phyloP scores from a whole-genome alignment of 768 basidiomycete genomes.

The Xerocomus spinulosus region DNA sequence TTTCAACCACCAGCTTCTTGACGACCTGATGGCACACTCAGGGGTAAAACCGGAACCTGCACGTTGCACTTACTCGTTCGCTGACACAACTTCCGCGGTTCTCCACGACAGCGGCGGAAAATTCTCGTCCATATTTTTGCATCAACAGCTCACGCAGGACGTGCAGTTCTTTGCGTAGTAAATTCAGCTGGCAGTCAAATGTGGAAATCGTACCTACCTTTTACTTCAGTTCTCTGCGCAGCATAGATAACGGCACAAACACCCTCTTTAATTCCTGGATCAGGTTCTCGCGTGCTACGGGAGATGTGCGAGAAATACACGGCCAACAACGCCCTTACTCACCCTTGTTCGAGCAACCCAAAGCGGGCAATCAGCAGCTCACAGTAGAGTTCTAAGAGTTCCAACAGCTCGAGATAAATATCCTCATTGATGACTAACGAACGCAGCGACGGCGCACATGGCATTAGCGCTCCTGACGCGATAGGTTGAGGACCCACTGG shows the following conservation, averaged over 20 bases:
- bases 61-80: conserved; percentile 57
- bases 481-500: conserved; percentile 44
- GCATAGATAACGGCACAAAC: conserved; percentile 87
- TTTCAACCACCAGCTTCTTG: conserved; percentile 64
- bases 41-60: not conserved
- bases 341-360: conserved; percentile 87
- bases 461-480: conserved; percentile 16
- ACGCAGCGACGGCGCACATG: conserved; percentile 6
- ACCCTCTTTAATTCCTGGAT: conserved; percentile 81
- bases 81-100: conserved; percentile 79
- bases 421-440: conserved; percentile 76
- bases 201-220: conserved; percentile 45
- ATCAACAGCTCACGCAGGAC: conserved; percentile 88
- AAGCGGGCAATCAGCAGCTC: conserved; percentile 93
- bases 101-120: conserved; percentile 79
- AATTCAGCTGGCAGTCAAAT: conserved; percentile 2
- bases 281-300: conserved; percentile 72
- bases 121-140: conserved; percentile 95
- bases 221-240: conserved; percentile 86
- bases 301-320: conserved; percentile 6
- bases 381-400: conserved; percentile 90
- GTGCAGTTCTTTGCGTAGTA: conserved; percentile 63
- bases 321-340: conserved; percentile 24
- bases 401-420: conserved; percentile 80
- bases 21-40: conserved; percentile 48